These are phyloP conservation scores for Castanea mollissima DNA, from an alignment of 306 rosid species.

Conservation along the genomic window DNA sequence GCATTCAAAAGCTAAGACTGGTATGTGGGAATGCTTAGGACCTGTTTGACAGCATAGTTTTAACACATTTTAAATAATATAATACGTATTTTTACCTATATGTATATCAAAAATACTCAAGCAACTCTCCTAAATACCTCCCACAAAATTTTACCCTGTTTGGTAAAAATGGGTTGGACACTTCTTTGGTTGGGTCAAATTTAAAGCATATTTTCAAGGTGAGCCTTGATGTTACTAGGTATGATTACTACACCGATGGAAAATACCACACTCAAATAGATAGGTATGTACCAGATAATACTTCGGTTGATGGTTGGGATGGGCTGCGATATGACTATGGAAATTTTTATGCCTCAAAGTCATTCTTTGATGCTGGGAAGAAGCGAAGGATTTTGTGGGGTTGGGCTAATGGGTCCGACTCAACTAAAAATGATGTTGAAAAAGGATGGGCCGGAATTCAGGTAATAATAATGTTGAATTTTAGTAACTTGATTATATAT, in stretches of 20 bases:
- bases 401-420: slow-evolving; percentile 90
- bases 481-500: neutral
- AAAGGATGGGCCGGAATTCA: slow-evolving; percentile 97
- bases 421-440: slow-evolving; percentile 17
- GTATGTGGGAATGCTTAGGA: slow-evolving; percentile 87
- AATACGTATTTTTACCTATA: too few species aligned
- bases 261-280: slow-evolving; percentile 37
- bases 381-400: slow-evolving; percentile 77
- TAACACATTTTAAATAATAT: too few species aligned
- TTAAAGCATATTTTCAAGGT: slow-evolving; percentile 66
- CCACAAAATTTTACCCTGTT: slow-evolving; percentile 29
- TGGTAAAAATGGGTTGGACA: slow-evolving; percentile 48
- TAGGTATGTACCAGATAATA: slow-evolving; percentile 57
- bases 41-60: too few species aligned
- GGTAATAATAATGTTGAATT: slow-evolving; percentile 27
- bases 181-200: slow-evolving; percentile 28
- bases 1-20: slow-evolving; percentile 51
- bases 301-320: slow-evolving; percentile 63
- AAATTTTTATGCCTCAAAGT: slow-evolving; percentile 82
- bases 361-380: slow-evolving; percentile 63
- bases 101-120: too few species aligned
- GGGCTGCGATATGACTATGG: slow-evolving; percentile 86
- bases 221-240: slow-evolving; percentile 74
- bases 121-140: too few species aligned
- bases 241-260: slow-evolving; percentile 75